A percentile compares a stretch with the other conserved stretches of the same genome.
Conservation (phyloP, 176 grass and related monocot species). For the Alloteropsis semialata region DNA sequence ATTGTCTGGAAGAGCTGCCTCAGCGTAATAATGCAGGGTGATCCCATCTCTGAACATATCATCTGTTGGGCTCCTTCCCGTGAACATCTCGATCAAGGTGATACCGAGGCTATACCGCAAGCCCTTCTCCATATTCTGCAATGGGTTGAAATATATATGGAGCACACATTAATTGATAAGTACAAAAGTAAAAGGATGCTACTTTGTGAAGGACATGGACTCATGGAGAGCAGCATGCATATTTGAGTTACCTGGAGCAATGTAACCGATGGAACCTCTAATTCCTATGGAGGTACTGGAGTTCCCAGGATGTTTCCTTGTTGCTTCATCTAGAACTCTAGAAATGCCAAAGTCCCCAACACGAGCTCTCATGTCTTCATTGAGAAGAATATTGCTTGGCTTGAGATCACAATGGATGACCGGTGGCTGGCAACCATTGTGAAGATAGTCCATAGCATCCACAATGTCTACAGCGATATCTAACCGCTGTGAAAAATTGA, state of each 20-base stretch:
- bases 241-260: constrained; percentile 42
- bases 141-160: not conserved
- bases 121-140: constrained; percentile 14
- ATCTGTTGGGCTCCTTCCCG: constrained; percentile 7
- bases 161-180: not conserved
- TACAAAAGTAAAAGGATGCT: not conserved
- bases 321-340: constrained; percentile 30
- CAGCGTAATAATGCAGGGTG: not conserved
- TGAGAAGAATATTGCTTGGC: constrained; percentile 63
- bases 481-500: constrained; percentile 25
- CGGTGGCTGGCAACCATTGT: constrained; percentile 13
- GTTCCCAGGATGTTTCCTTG: not conserved
- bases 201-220: not conserved
- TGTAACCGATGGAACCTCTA: constrained; percentile 45
- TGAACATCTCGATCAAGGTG: constrained; percentile 19
- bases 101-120: not conserved
- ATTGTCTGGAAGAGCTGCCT: not conserved
- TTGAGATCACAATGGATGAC: constrained; percentile 64
- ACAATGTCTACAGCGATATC: constrained; percentile 5
- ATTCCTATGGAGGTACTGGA: constrained; percentile 28
- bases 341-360: constrained; percentile 52
- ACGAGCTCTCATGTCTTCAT: constrained; percentile 34
- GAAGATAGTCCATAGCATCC: constrained; percentile 34
- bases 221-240: not conserved
- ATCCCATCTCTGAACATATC: constrained; percentile 7